These are phyloP conservation scores for Backusella circina DNA, from an alignment of 192 early-diverging fungal species.

Conservation along the genomic window DNA sequence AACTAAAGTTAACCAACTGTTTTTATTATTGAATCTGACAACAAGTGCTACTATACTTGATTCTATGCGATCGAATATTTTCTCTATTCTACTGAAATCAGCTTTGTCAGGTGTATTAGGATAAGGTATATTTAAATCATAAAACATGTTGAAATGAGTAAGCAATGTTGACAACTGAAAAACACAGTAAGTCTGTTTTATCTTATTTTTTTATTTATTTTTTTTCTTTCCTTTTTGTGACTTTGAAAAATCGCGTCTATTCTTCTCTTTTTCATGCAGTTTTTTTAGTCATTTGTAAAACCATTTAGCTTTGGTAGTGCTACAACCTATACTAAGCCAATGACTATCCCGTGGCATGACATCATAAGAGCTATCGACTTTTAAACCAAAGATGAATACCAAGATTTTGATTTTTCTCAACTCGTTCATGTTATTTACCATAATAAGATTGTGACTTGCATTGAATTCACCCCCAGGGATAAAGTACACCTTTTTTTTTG, in stretches of 20 bases:
- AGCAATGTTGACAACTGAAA: background rate
- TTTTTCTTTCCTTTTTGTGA: background rate
- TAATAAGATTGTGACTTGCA: background rate
- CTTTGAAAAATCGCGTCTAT: background rate
- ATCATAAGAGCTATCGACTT: too few relatives aligned
- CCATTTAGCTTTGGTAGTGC: background rate
- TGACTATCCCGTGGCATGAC: too few relatives aligned
- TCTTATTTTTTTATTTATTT: background rate
- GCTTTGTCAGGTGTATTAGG: constrained; percentile 23
- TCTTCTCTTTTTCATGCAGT: background rate
- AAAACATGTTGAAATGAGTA: constrained; percentile 40
- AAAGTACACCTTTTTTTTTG: background rate
- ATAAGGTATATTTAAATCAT: constrained; percentile 55
- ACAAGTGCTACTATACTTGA: constrained; percentile 33
- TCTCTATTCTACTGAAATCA: constrained; percentile 40
- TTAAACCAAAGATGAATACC: too few relatives aligned
- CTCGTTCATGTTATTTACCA: background rate
- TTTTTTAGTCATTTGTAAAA: background rate
- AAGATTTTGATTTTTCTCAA: background rate
- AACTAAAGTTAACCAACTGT: background rate
- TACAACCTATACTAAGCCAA: background rate
- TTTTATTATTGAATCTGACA: background rate
- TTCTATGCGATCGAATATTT: constrained; percentile 40
- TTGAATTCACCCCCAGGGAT: background rate
- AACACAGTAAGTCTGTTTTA: too few relatives aligned